Conservation (phyloP, 768 basidiomycete species). For the Auricularia heimuer region DNA sequence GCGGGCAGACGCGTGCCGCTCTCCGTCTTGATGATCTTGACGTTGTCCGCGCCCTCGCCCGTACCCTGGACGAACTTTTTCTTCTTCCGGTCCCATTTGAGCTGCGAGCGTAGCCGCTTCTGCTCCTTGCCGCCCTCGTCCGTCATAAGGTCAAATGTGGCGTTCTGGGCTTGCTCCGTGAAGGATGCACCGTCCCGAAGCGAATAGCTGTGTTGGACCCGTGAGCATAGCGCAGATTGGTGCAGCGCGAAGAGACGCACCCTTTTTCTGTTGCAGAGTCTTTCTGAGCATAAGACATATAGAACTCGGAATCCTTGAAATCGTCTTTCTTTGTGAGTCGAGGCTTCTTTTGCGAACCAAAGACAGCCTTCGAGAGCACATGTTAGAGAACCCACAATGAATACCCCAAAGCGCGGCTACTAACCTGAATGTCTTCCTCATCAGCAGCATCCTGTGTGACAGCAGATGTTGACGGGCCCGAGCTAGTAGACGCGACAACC, state of each 20-base stretch:
- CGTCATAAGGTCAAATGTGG: constrained; percentile 72
- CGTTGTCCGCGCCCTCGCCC: constrained; percentile 80
- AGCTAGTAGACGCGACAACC: constrained; percentile 20
- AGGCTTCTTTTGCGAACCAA: constrained; percentile 43
- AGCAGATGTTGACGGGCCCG: constrained; percentile 12
- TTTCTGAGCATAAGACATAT: constrained; percentile 87
- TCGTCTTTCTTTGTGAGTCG: constrained; percentile 24
- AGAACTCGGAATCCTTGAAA: constrained; percentile 77
- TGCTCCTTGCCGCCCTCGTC: constrained; percentile 56
- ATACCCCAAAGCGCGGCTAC: constrained; percentile 13
- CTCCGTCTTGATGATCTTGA: constrained; percentile 89
- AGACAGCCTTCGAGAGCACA: constrained; percentile 43
- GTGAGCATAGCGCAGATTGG: constrained; percentile 2
- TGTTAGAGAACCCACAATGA: background rate
- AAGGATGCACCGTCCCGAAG: constrained; percentile 83
- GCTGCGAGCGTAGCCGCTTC: constrained; percentile 48
- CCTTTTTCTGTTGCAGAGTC: constrained; percentile 84
- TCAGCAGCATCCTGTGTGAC: constrained; percentile 28
- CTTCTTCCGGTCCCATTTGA: constrained; percentile 94
- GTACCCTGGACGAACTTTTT: constrained; percentile 87
- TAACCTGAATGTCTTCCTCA: constrained; percentile 66
- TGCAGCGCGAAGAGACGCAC: constrained; percentile 33
- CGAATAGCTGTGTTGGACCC: constrained; percentile 54
- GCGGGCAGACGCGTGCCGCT: constrained; percentile 86
- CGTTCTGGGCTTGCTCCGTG: constrained; percentile 67